Conservation (phyloP, 2,329 filamentous ascomycete genomes). For the Bipolaris zeicola region DNA sequence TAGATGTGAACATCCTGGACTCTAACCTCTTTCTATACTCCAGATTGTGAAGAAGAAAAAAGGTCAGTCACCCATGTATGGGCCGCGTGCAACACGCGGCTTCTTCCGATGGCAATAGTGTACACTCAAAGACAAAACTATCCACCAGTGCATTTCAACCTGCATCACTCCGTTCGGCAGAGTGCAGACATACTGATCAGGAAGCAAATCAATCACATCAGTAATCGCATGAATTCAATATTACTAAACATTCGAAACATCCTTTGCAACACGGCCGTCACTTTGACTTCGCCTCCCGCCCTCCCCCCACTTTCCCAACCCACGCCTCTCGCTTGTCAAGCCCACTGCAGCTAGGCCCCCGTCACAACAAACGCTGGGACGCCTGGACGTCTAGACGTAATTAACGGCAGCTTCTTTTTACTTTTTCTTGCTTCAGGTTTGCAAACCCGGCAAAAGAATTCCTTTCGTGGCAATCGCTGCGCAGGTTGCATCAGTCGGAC, state of each 20-base stretch:
- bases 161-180: too few species aligned
- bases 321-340: background rate
- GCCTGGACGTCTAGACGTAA: background rate
- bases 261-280: background rate
- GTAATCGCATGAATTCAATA: background rate
- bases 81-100: too few species aligned
- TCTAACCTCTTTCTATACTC: background rate
- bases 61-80: background rate
- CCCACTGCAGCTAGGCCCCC: background rate
- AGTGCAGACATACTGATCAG: too few species aligned
- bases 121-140: too few species aligned
- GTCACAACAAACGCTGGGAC: background rate
- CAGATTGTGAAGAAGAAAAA: background rate
- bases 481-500: background rate
- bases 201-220: too few species aligned
- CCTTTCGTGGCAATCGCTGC: background rate
- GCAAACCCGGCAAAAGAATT: background rate
- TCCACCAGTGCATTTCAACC: too few species aligned
- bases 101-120: too few species aligned
- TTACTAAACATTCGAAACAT: background rate
- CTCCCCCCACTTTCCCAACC: background rate
- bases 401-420: background rate
- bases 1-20: background rate
- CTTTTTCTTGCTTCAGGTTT: conserved; percentile 1
- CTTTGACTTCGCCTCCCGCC: background rate